Evolutionary conservation across 2,329 filamentous ascomycete genomes (phyloP).

Genomic region (Plectosphaerella sp.): DNA sequence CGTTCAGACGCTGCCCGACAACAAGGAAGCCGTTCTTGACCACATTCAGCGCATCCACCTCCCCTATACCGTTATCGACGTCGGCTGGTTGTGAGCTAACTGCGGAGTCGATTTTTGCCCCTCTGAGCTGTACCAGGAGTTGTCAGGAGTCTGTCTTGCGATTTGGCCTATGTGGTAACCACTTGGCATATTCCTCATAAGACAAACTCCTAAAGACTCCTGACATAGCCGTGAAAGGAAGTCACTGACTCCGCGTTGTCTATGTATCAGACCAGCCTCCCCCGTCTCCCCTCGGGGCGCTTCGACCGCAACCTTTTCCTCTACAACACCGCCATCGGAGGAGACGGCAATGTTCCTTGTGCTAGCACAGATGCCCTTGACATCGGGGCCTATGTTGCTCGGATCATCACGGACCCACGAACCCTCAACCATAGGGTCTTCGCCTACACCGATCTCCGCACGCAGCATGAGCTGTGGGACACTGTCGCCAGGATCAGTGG

Average conservation of each 20-base stretch:
- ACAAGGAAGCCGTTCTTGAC: constrained; percentile 21
- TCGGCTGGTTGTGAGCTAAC: constrained; percentile 39
- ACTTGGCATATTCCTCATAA: too few species aligned
- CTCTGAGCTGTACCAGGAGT: too few species aligned
- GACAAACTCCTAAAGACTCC: too few species aligned
- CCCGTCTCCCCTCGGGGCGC: constrained; percentile 20
- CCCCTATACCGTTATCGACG: constrained; percentile 52
- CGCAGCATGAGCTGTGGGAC: constrained; percentile 40
- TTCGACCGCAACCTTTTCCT: constrained; percentile 8
- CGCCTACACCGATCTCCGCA: constrained; percentile 39
- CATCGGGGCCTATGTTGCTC: constrained; percentile 45
- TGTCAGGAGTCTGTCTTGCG: too few species aligned
- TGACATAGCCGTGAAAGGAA: too few species aligned
- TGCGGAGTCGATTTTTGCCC: too few species aligned
- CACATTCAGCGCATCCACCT: constrained; percentile 41
- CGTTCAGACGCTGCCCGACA: constrained; percentile 16
- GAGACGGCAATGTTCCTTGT: constrained; percentile 38
- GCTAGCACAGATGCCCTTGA: constrained; percentile 45
- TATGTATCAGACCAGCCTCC: constrained; percentile 40
- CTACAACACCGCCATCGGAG: constrained; percentile 30
- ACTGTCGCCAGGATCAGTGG: constrained; percentile 42
- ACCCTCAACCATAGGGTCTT: constrained; percentile 51
- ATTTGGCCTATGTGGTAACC: too few species aligned
- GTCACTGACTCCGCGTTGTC: too few species aligned
- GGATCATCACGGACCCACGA: constrained; percentile 44